These are phyloP conservation scores for Penstemon eatonii DNA, from an alignment of 257 asterid species.

Conservation along the genomic window DNA sequence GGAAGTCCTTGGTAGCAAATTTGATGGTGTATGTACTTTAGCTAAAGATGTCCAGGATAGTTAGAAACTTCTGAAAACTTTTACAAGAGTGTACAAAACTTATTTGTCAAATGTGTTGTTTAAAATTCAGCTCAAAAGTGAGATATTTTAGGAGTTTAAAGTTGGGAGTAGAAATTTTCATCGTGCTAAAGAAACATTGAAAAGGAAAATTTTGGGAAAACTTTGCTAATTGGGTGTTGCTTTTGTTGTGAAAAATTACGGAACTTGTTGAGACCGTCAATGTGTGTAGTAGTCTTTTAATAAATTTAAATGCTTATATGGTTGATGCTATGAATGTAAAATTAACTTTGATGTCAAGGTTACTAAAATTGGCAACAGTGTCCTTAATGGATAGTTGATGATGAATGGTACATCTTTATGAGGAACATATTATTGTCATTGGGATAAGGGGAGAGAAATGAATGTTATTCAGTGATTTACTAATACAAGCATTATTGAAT, in stretches of 20 bases:
- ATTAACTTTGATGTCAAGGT: conserved; percentile 1
- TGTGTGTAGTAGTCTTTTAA: neutral
- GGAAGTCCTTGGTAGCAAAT: conserved; percentile 19
- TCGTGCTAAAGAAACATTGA: conserved; percentile 1
- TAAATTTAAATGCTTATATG: neutral
- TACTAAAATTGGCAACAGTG: neutral
- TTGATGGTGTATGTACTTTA: neutral
- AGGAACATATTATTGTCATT: conserved; percentile 7
- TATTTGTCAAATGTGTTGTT: neutral
- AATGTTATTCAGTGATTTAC: conserved; percentile 10
- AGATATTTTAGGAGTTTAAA: neutral
- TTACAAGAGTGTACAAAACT: conserved; percentile 15
- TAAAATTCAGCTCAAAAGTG: neutral
- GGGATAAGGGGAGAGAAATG: conserved; percentile 1
- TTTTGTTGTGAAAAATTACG: conserved; percentile 7
- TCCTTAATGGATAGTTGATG: conserved; percentile 4
- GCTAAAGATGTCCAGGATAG: neutral
- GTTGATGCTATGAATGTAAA: neutral
- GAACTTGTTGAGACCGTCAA: too few relatives aligned
- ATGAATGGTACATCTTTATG: neutral
- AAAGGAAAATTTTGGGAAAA: neutral
- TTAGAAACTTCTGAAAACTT: conserved; percentile 3
- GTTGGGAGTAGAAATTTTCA: neutral
- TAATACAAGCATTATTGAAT: conserved; percentile 3
- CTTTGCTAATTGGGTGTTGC: neutral